Evolutionary conservation across 1,139 yeast genomes (phyloP), one percentile per base, ranked within the genome.

Genomic region (Eremothecium coryli): DNA sequence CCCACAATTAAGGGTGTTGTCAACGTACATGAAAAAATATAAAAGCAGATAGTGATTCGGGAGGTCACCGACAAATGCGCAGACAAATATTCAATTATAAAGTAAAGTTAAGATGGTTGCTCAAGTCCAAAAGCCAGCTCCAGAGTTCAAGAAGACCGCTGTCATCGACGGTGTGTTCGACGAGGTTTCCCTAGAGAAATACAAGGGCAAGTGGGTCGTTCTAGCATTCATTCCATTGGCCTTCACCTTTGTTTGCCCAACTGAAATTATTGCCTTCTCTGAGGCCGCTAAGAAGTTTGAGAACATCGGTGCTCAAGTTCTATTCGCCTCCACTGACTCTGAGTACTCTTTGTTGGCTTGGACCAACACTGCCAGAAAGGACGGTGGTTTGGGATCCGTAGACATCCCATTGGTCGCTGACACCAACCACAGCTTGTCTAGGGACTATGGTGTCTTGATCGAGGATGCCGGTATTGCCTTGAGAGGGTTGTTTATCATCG

Each of bases 201-300:
- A 80, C 82, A 79, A 81, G 72, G 97, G 97, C 61, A 84, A 90
- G 70, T 90, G 96, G 95, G 95, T 90, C 48, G 69, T 90, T 49
- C 73, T 90, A 58, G 97, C 93, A 48, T 90, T 90, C 71, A 81
- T 90, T 64, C 98, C 98, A 66, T 73, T 88, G 74, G 97, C 97
- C 38, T 90, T 90, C 86, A 90, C 98, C 46, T 90, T 90, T 56
- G 97, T 90, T 49, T 90, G 98, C 70, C 98, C 97, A 64, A 90
- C 97, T 49, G 97, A 88, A 73, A 86, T 88, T 71, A 79, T 90
- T 67, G 97, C 97, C 55, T 90, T 85, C 80, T 82, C 95, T 46
- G 95, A 88, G 54, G 95, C 95, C 51, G 81, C 76, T 53, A 76
- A 80, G 72, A 77, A 80, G 72, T 90, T 90, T 68, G 66, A 80